Evolutionary conservation across 345 rosid species (phyloP), one percentile per base, ranked within the genome.

Genomic region (Bruguiera sexangula): DNA sequence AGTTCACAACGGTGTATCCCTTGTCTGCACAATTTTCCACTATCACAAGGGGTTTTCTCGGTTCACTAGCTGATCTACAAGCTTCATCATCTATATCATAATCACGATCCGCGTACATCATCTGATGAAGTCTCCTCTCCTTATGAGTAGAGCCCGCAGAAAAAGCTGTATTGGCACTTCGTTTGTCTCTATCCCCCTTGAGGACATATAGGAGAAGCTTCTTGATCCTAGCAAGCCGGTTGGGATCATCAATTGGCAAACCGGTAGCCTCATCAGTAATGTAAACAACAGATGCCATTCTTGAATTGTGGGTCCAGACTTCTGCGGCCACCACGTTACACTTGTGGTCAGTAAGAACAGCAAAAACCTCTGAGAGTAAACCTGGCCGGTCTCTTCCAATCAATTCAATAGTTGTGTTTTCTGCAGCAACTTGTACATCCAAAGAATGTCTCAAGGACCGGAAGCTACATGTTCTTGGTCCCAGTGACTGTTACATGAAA

Each of bases 61-160:
- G 52, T 8, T 69, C 88, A 62, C 80, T 82, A 39, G 72, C 46
- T n/a, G 85, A 75, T 46, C 84, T 76, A 36, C 36, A 34, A 7
- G 62, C 83, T 19, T 51, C 58, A 65, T 64, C 73, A 10, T 72
- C 81, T 74, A 77, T 48, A 54, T 90, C 93, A 53, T 84, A 90
- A 65, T 90, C 96, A 16, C 96, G 88, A 76, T 90, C 93, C 22
- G 89, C 93, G 29, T 88, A 90, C 96, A 90, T 90, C 91, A 90
- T 80, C 78, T 90, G 93, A 55, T 90, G 96, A 71, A 90, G 82
- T 82, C 93, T 82, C 75, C 96, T 79, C 30, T 85, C 89, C 69
- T 77, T 90, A 51, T 90, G 96, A 56, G 91, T 90, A 21, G 85
- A 86, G 43, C 88, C 90, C 34, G 84, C 79, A 6, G 91, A 85